Evolutionary conservation across 768 basidiomycete genomes (phyloP), one percentile per base, ranked within the genome.

Genomic region (Amanita pseudoporphyria): DNA sequence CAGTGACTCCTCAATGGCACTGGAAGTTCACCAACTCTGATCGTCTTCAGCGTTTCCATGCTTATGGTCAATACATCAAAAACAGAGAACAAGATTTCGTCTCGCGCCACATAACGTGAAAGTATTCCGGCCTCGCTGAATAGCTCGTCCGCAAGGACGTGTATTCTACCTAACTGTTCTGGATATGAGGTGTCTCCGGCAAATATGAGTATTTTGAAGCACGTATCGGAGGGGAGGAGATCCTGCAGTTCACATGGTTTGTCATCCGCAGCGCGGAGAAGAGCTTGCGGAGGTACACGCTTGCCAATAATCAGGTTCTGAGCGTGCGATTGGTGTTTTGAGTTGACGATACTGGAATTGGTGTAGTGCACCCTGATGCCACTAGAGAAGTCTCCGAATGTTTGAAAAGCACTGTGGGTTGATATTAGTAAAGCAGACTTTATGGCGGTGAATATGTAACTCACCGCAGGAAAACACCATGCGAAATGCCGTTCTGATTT

Each of bases 131-230:
- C 50, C 59, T 65, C 9, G 42, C 47, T 12, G 61, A 58, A 1
- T 3, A 48, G 47, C 16, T 48, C 18, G 16, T 24, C 35, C 3
- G 47, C 26, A 18, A 48, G 13, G 26, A 32, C 24, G n/a, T 28
- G 33, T n/a, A 48, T 18, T 37, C 28, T 28, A 6, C 19, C 9
- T 10, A 48, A 21, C 19, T 48, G 47, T 2, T 48, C 26, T 38
- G 33, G 24, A 5, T 3, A 2, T 9, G 35, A 22, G 9, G 66
- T 60, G 53, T 77, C 68, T 4, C 81, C 81, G 0, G 68, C 61
- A 53, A 82, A 82, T 16, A 79, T 56, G 16, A 83, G 59, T 9
- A 82, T 43, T 52, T 79, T 77, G 69, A 80, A 81, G 5, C 73
- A 69, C 1, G 68, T 67, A 56, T 81, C 75, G 3, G 76, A 65